These are phyloP conservation scores for Sophora flavescens DNA, from an alignment of 306 rosid genomes.

Conservation along the genomic window DNA sequence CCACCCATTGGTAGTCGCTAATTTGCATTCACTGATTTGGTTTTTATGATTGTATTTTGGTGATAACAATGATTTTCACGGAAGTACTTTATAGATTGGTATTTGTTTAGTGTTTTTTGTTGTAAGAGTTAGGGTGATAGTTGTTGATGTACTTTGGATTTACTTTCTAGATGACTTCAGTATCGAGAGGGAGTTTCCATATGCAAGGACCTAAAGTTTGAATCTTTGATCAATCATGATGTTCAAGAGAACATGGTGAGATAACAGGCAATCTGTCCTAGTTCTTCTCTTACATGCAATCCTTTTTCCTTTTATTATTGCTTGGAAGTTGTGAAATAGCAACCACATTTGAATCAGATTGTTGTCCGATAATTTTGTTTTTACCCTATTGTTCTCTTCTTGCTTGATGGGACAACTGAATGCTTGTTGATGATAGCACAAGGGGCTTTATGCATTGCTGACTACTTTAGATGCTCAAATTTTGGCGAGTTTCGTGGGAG, in stretches of 20 bases:
- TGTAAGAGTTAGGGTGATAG: conserved; percentile 41
- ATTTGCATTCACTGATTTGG: conserved; percentile 12
- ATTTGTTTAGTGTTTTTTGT: conserved; percentile 4
- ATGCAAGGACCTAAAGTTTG: conserved; percentile 53
- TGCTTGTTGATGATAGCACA: not conserved
- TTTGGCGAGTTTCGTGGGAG: not conserved
- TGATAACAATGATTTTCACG: not conserved
- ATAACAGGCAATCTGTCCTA: conserved; percentile 40
- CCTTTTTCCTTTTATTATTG: not conserved
- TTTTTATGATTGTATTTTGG: not conserved
- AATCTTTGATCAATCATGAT: conserved; percentile 41
- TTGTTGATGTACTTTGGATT: conserved; percentile 58
- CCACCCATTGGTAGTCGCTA: conserved; percentile 13
- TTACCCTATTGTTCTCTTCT: not conserved
- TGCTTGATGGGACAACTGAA: conserved; percentile 1
- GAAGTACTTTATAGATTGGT: conserved; percentile 24
- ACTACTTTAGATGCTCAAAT: conserved; percentile 19
- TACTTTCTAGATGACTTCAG: conserved; percentile 62
- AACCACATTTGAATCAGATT: not conserved
- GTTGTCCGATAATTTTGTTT: conserved; percentile 3
- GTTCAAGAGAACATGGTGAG: conserved; percentile 60
- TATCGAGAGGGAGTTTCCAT: conserved; percentile 58
- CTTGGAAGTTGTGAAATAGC: not conserved
- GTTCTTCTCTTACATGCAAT: not conserved
- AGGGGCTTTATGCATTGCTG: not conserved